A percentile compares a stretch with the other conserved stretches of the same genome.
phyloP scores from a whole-genome alignment of 2,329 filamentous ascomycete species.

The Talaromyces verruculosus region DNA sequence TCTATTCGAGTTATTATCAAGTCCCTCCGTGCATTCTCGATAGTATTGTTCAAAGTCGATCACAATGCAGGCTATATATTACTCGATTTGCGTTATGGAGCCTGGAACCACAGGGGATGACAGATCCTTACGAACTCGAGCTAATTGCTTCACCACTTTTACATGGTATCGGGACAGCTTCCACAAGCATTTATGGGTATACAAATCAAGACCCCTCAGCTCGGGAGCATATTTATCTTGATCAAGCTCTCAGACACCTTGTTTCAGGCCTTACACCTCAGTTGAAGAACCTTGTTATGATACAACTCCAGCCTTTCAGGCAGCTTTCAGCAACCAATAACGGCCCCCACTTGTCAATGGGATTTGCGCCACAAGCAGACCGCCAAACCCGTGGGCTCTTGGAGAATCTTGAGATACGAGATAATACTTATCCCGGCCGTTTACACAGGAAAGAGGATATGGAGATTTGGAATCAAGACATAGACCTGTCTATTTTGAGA shows the following conservation, averaged over 20 bases:
- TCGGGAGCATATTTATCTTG: neutral
- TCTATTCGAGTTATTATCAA: neutral
- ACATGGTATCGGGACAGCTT: conserved; percentile 1
- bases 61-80: conserved; percentile 6
- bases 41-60: neutral
- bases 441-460: neutral
- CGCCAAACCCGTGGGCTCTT: neutral
- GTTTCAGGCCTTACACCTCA: neutral
- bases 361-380: neutral
- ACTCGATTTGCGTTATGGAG: neutral
- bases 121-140: conserved; percentile 4
- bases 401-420: neutral
- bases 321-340: neutral
- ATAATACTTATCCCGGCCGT: neutral
- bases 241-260: neutral
- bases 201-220: neutral
- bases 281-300: neutral
- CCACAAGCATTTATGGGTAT: neutral
- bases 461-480: neutral
- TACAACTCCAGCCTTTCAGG: neutral
- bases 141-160: neutral
- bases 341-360: neutral
- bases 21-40: neutral
- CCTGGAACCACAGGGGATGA: neutral
- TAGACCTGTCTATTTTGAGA: neutral